Evolutionary conservation across 2,329 filamentous ascomycete genomes (phyloP), one percentile per base, ranked within the genome.

Genomic region (Cephalotrichum gorgonifer): DNA sequence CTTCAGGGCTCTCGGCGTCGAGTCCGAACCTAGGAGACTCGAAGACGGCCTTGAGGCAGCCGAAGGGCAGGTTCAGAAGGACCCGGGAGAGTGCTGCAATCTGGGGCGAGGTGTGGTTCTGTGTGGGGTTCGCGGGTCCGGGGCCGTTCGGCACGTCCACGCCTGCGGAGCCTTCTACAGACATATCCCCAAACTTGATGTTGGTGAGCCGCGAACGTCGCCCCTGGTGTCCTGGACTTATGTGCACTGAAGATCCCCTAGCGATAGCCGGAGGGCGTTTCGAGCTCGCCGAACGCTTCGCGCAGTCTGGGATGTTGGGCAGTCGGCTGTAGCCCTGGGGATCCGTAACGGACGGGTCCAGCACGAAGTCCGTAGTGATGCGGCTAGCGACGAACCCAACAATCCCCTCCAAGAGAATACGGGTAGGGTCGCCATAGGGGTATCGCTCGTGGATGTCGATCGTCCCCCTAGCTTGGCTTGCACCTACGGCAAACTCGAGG

Each of bases 121-220:
- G 25, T 7, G 22, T 14, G 27, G n/a, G 30, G 11, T 41, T 31
- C 14, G 44, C 52, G 6, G 55, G n/a, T n/a, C n/a, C n/a, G n/a
- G 35, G 7, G 17, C 35, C 56, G 20, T 56, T 59, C 6, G 60
- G 61, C 38, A 56, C 60, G 31, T 67, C 66, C 3, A 65, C 61
- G 7, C 55, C 55, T 9, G 56, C 42, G 8, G 54, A 56, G 28
- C 54, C 54, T 22, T 58, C 51, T 53, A 67, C 45, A 56, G 78
- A 68, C 20, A 83, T 66, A 54, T 87, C 83, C n/a, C 85, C 85
- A 57, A 88, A 88, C 52, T 81, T 78, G 47, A 88, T 86, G 53
- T 73, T 75, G 52, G 64, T 44, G 74, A 72, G 46, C 78, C 63
- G 47, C 65, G 70, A 7, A 58, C 60, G 46, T 58, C 62, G 43